Conservation (phyloP, 1,139 yeast genomes). For the Scheffersomyces parashehatae region DNA sequence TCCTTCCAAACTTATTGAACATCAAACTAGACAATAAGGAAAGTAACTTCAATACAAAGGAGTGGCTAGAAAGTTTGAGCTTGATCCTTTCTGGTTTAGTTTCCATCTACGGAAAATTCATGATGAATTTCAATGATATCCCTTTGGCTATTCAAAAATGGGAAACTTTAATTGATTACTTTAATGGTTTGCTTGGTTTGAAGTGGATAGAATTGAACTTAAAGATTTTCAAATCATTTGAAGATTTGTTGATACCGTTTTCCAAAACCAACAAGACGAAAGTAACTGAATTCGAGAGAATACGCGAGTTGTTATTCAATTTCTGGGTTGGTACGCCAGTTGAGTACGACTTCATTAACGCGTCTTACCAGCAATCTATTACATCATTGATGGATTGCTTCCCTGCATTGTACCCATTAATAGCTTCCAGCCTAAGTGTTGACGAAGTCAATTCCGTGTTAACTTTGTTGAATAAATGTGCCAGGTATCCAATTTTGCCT, state of each 20-base stretch:
- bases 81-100: conserved; percentile 62
- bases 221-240: conserved; percentile 53
- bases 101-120: conserved; percentile 48
- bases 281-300: conserved; percentile 12
- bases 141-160: conserved; percentile 31
- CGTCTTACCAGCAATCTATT: conserved; percentile 58
- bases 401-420: conserved; percentile 41
- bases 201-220: conserved; percentile 50
- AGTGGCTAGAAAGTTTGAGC: conserved; percentile 58
- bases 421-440: conserved; percentile 26
- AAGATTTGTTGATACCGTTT: conserved; percentile 44
- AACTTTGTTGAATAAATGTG: conserved; percentile 54
- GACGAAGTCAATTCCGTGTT: conserved; percentile 45
- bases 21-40: conserved; percentile 29
- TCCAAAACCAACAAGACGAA: conserved; percentile 1
- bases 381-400: conserved; percentile 54
- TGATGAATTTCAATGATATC: conserved; percentile 27
- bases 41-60: conserved; percentile 23
- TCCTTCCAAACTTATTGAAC: conserved; percentile 36
- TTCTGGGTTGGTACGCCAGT: conserved; percentile 67
- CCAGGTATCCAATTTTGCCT: conserved; percentile 67
- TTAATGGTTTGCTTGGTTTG: conserved; percentile 34
- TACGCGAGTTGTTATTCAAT: conserved; percentile 48
- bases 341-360: conserved; percentile 57
- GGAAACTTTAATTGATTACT: conserved; percentile 53